Evolutionary conservation across 352 stramenopile genomes (phyloP), one percentile per base, ranked within the genome.

Genomic region (Phytophthora sansomeana): DNA sequence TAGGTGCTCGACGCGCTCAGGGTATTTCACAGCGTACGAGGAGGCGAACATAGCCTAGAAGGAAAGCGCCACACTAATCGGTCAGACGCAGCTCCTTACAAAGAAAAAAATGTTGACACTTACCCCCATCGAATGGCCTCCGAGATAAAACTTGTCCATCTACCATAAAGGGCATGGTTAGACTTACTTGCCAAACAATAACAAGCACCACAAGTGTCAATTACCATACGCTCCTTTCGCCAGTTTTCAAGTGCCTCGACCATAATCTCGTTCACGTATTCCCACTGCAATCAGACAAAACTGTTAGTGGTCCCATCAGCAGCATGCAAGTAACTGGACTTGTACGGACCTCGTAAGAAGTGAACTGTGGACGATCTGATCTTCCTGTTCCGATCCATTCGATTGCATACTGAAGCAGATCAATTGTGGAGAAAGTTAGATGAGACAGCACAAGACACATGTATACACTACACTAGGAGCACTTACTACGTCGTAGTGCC

Each of bases 331-430:
- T 24, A 24, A 21, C 24, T 44, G 26, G 6, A 13, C 0, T 30
- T 36, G 16, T 14, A 60, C 48, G 14, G 42, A 92, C 84, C 56
- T 86, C 72, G 38, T 89, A 87, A 2, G 76, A 85, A 21, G 47
- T 56, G 47, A 89, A 88, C 6, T 79, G 69, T 5, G 84, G 84
- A 4, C 84, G 84, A 66, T 90, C 69, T 0, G 81, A 91, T 39
- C 80, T 77, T 10, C 81, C 84, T 21, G 80, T 81, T 41, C 84
- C 84, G 11, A 91, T 24, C 84, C 84, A 92, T 53, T 92, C 84
- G 28, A 92, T 64, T 19, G 84, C 81, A 21, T 91, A 92, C 83
- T 91, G 21, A 1, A 44, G 38, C 3, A 24, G n/a, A 43, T 14
- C 14, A 5, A 21, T 21, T 26, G 38, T 44, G n/a, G 6, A n/a